Conservation (phyloP, 2,329 filamentous ascomycete genomes). For the Penicillium psychrosexuale region DNA sequence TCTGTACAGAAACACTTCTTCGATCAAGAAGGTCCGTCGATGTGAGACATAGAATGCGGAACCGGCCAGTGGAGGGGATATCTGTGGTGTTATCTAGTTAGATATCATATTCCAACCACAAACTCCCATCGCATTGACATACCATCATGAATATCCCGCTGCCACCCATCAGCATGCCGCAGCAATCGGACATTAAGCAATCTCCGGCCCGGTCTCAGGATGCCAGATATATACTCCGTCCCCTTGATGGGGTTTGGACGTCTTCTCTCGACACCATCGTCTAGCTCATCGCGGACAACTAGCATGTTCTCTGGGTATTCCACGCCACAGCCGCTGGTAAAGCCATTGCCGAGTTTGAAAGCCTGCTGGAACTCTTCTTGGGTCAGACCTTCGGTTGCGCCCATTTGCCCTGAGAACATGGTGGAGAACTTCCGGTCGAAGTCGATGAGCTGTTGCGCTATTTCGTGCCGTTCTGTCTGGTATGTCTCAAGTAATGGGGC, state of each 20-base stretch:
- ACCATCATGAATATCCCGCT: slow-evolving; percentile 32
- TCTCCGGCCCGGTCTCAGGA: slow-evolving; percentile 33
- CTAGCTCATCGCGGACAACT: slow-evolving; percentile 21
- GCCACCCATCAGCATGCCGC: slow-evolving; percentile 35
- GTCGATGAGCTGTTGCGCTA: slow-evolving; percentile 39
- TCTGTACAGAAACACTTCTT: slow-evolving; percentile 23
- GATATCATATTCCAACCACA: neutral
- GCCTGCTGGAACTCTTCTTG: slow-evolving; percentile 34
- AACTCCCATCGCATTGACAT: slow-evolving; percentile 1
- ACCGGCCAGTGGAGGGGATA: slow-evolving; percentile 35
- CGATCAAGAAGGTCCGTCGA: slow-evolving; percentile 33
- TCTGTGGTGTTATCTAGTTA: slow-evolving; percentile 13
- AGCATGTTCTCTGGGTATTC: slow-evolving; percentile 32
- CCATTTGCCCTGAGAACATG: slow-evolving; percentile 39
- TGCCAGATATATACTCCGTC: slow-evolving; percentile 34
- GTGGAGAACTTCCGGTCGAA: slow-evolving; percentile 40
- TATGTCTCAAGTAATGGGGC: slow-evolving; percentile 36
- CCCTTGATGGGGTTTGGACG: slow-evolving; percentile 19
- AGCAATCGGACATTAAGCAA: slow-evolving; percentile 31
- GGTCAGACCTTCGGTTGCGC: slow-evolving; percentile 25
- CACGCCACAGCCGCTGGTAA: slow-evolving; percentile 40
- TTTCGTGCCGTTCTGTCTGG: slow-evolving; percentile 33
- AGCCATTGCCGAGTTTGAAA: slow-evolving; percentile 34
- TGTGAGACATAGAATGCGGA: slow-evolving; percentile 35
- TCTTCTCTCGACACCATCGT: slow-evolving; percentile 4